A percentile compares a stretch with the other conserved stretches of the same genome.
These are phyloP conservation scores for Termitomyces sp. DNA, from an alignment of 768 basidiomycete genomes.

Conservation along the genomic window DNA sequence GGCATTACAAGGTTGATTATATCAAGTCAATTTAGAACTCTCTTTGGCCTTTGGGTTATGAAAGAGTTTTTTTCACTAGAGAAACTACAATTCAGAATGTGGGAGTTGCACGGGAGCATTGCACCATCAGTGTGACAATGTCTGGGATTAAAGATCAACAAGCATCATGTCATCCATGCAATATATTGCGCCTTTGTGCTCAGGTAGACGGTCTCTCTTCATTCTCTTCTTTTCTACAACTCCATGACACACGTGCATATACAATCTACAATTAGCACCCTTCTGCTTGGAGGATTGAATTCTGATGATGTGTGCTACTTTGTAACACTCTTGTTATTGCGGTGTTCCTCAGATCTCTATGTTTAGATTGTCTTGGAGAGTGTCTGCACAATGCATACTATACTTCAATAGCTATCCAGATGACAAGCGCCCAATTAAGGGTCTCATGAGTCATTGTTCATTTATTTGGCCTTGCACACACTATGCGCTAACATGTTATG, in stretches of 20 bases:
- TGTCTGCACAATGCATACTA: constrained; percentile 4
- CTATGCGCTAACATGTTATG: background rate
- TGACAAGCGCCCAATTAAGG: constrained; percentile 3
- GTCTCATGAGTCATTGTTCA: constrained; percentile 1
- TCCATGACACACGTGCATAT: constrained; percentile 1
- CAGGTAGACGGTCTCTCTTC: background rate
- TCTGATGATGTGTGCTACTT: constrained; percentile 6
- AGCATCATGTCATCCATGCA: background rate
- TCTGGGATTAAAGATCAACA: background rate
- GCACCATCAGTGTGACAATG: background rate
- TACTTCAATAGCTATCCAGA: constrained; percentile 7
- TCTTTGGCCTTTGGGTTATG: background rate
- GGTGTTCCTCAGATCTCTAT: background rate
- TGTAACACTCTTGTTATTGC: background rate
- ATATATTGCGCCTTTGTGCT: background rate
- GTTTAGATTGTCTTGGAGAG: constrained; percentile 9
- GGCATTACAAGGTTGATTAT: background rate
- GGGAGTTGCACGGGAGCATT: background rate
- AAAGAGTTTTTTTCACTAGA: no score
- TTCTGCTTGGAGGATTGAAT: constrained; percentile 9
- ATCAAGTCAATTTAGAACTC: background rate
- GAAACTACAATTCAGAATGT: background rate
- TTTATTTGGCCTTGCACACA: background rate
- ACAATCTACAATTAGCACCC: constrained; percentile 7
- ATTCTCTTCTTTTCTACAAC: background rate